Conservation (phyloP, 177 flowering plant species). For the Tripterygium wilfordii region DNA sequence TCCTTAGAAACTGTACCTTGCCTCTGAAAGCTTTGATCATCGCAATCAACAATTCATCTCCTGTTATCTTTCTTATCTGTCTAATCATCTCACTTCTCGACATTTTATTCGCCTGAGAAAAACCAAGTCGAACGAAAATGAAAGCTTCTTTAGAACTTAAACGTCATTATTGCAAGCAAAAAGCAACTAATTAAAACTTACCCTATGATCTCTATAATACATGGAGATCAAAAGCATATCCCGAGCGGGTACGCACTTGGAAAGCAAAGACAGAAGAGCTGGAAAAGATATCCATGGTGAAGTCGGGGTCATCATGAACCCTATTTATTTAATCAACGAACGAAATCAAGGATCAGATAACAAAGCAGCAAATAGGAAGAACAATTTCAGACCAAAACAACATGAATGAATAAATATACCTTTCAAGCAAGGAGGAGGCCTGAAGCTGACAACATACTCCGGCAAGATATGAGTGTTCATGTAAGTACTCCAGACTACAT, state of each 20-base stretch:
- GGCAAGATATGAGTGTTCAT: slow-evolving; percentile 59
- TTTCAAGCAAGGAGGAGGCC: slow-evolving; percentile 23
- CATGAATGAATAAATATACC: slow-evolving; percentile 15
- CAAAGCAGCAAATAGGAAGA: no score
- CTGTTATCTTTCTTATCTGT: slow-evolving; percentile 33
- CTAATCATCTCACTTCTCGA: slow-evolving; percentile 27
- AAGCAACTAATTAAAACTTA: slow-evolving; percentile 10
- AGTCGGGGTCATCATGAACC: slow-evolving; percentile 18
- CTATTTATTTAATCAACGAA: slow-evolving; percentile 7
- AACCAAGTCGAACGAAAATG: not conserved
- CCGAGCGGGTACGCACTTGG: slow-evolving; percentile 24
- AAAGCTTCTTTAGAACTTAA: not conserved
- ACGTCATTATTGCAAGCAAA: slow-evolving; percentile 1
- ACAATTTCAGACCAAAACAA: not conserved
- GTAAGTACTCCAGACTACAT: slow-evolving; percentile 44
- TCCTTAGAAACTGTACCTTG: no score
- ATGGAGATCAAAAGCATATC: slow-evolving; percentile 17
- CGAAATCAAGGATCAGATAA: not conserved
- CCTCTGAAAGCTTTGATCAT: slow-evolving; percentile 28
- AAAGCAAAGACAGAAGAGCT: slow-evolving; percentile 27
- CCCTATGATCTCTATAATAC: slow-evolving; percentile 20
- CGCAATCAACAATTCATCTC: slow-evolving; percentile 30
- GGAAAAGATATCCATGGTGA: slow-evolving; percentile 47
- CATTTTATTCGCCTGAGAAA: slow-evolving; percentile 30
- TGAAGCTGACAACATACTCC: slow-evolving; percentile 38